These are phyloP conservation scores for Neotropicomus parvogracilis DNA, from an alignment of 1,284 basidiomycete species.

Conservation along the genomic window DNA sequence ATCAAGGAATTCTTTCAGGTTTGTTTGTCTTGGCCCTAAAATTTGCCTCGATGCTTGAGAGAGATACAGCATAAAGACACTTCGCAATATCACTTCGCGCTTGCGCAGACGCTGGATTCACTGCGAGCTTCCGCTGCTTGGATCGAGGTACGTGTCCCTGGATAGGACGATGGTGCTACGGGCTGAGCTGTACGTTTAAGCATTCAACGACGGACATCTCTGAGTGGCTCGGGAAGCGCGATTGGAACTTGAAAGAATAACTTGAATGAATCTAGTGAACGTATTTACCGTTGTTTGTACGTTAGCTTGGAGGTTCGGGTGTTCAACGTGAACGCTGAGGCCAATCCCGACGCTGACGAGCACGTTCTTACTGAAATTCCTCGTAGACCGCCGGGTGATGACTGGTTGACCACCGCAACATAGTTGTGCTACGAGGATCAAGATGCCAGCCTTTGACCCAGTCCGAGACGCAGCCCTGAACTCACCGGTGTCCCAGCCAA, in stretches of 20 bases:
- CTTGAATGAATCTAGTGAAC: no score
- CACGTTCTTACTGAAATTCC: not conserved
- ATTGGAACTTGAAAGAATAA: no score
- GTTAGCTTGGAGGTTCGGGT: no score
- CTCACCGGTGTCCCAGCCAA: conserved; percentile 46
- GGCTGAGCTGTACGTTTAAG: conserved; percentile 29
- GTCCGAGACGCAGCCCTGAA: conserved; percentile 77
- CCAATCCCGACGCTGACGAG: conserved; percentile 16
- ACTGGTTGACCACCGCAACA: conserved; percentile 12
- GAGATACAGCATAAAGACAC: conserved; percentile 54
- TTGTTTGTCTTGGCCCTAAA: conserved; percentile 3
- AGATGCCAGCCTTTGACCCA: conserved; percentile 79
- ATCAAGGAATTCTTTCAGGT: conserved; percentile 71
- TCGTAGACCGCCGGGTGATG: conserved; percentile 11
- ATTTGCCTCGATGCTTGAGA: conserved; percentile 4
- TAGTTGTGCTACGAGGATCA: conserved; percentile 1
- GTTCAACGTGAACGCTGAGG: no score
- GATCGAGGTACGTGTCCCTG: conserved; percentile 47
- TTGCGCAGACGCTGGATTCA: conserved; percentile 66
- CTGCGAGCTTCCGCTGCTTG: conserved; percentile 57
- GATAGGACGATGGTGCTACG: not conserved
- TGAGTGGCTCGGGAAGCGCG: conserved; percentile 56
- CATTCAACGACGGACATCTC: conserved; percentile 55
- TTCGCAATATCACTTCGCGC: conserved; percentile 57
- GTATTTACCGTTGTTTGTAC: conserved; percentile 8